phyloP scores from a whole-genome alignment of 169 alveolate species.

The Amoebophrya sp. region DNA sequence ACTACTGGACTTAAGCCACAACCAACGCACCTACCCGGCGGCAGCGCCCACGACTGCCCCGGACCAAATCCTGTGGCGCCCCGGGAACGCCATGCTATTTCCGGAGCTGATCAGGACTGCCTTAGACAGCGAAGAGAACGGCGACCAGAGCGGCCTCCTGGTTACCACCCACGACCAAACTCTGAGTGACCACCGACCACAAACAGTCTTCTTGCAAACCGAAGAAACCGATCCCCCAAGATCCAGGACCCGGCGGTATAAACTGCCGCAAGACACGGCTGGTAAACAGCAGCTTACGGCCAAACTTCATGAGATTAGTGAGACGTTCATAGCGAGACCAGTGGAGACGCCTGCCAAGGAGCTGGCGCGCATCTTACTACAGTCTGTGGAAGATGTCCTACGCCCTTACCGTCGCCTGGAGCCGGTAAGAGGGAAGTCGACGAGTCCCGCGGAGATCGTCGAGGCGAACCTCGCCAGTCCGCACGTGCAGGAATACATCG shows the following conservation, averaged over 20 bases:
- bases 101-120: neutral
- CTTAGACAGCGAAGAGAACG: neutral
- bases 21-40: neutral
- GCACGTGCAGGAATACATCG: neutral
- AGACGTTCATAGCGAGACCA: too few relatives aligned
- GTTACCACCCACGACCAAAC: neutral
- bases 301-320: too few relatives aligned
- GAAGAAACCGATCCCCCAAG: neutral
- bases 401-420: neutral
- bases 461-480: neutral
- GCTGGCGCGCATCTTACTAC: neutral
- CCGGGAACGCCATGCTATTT: neutral
- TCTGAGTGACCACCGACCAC: neutral
- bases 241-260: neutral
- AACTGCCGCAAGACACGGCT: neutral
- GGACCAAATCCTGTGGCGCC: neutral
- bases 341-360: neutral
- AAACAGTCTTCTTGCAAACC: neutral
- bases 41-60: neutral
- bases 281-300: neutral
- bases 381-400: neutral
- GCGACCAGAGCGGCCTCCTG: neutral
- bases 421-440: neutral
- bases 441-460: neutral
- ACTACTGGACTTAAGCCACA: neutral